phyloP scores from a whole-genome alignment of 441 rosid genomes.

The California macrophylla region DNA sequence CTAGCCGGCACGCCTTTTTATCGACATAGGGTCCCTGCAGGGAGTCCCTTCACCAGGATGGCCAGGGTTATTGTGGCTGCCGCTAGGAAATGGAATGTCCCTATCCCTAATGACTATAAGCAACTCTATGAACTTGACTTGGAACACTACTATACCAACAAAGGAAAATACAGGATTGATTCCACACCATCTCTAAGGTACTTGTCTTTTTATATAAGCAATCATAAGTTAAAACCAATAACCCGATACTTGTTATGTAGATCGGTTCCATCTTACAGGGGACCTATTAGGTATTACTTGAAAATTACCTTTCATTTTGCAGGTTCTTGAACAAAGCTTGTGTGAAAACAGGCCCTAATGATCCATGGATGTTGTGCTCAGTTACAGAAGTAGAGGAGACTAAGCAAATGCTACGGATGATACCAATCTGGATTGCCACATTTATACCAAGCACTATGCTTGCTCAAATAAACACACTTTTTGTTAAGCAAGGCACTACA shows the following conservation, averaged over 20 bases:
- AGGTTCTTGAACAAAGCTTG: conserved; percentile 67
- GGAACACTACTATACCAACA: conserved; percentile 33
- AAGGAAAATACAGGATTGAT: conserved; percentile 48
- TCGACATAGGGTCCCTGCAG: conserved; percentile 54
- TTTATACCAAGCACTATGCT: conserved; percentile 63
- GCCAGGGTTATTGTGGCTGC: conserved; percentile 68
- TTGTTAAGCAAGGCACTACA: conserved; percentile 73
- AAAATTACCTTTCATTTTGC: conserved; percentile 4
- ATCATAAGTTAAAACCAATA: neutral
- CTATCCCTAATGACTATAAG: conserved; percentile 35
- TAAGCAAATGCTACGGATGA: conserved; percentile 75
- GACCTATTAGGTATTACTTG: neutral
- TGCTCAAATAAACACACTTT: conserved; percentile 61
- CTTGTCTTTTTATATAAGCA: conserved; percentile 6
- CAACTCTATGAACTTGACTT: conserved; percentile 49
- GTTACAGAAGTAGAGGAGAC: conserved; percentile 86
- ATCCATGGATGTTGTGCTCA: conserved; percentile 54
- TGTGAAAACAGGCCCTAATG: conserved; percentile 37
- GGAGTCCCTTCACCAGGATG: conserved; percentile 72
- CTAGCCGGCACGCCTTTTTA: conserved; percentile 62
- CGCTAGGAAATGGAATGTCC: conserved; percentile 37
- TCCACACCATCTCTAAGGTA: conserved; percentile 52
- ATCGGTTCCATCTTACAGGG: neutral
- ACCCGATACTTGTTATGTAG: neutral
- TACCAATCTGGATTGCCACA: conserved; percentile 52